Conservation (phyloP, 148 eudicot genomes). For the Cornus kousa region DNA sequence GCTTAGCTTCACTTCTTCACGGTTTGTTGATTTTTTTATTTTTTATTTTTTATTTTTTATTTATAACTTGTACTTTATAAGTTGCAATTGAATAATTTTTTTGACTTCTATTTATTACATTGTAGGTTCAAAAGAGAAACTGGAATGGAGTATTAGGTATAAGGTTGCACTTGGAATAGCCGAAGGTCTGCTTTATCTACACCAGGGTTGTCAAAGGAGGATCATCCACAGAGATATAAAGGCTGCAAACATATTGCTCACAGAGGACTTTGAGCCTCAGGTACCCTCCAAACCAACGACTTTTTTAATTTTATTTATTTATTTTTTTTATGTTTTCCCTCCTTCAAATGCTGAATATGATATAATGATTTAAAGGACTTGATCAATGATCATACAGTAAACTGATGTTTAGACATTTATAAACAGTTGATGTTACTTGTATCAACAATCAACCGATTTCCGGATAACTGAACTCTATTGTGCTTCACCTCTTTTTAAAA, state of each 20-base stretch:
- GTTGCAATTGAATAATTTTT: background rate
- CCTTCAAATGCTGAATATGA: too few species aligned
- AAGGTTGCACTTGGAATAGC: constrained; percentile 84
- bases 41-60: background rate
- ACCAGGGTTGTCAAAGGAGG: constrained; percentile 77
- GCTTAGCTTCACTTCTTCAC: constrained; percentile 75
- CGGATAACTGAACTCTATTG: too few species aligned
- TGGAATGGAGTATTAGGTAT: constrained; percentile 63
- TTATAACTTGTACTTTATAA: background rate
- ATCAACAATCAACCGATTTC: background rate
- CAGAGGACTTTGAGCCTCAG: constrained; percentile 75
- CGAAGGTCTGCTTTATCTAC: constrained; percentile 77
- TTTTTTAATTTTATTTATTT: background rate
- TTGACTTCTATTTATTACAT: background rate
- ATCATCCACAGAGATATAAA: constrained; percentile 90
- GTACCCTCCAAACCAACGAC: constrained; percentile 22
- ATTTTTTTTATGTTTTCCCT: background rate
- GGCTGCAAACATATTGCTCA: constrained; percentile 82
- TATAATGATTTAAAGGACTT: too few species aligned
- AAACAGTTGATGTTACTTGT: background rate
- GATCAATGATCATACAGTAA: background rate
- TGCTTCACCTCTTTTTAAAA: background rate
- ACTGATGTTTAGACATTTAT: background rate
- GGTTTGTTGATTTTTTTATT: constrained; percentile 16
- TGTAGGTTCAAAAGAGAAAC: constrained; percentile 46